Conservation (phyloP, 106 monocot species). For the Allium cepa region DNA sequence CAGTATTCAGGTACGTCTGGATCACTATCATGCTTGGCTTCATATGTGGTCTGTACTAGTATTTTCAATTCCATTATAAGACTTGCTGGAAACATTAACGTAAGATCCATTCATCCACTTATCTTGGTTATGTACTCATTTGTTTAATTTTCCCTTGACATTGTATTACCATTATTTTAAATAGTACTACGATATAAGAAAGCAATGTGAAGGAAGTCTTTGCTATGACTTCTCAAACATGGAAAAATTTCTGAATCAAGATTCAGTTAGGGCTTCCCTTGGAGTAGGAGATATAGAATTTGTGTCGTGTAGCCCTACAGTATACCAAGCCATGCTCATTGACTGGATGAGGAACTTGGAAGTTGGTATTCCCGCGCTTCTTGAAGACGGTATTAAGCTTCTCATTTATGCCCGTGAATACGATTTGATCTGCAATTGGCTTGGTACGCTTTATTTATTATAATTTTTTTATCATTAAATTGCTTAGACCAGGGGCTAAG, state of each 20-base stretch:
- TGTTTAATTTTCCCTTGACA: constrained; percentile 8
- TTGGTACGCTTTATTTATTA: constrained; percentile 36
- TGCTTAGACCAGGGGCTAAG: no score
- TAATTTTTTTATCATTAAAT: background rate
- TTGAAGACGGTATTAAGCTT: constrained; percentile 80
- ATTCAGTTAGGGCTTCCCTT: constrained; percentile 56
- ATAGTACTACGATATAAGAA: constrained; percentile 86
- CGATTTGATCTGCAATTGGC: constrained; percentile 98
- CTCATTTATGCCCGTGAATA: constrained; percentile 94
- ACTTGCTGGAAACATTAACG: constrained; percentile 58
- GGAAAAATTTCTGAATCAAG: constrained; percentile 80
- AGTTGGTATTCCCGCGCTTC: constrained; percentile 83
- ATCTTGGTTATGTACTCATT: background rate
- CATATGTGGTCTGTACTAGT: constrained; percentile 61
- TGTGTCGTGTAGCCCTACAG: constrained; percentile 80
- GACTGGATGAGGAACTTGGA: constrained; percentile 99
- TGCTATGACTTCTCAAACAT: constrained; percentile 98
- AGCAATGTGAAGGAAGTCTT: constrained; percentile 67
- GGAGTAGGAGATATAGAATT: constrained; percentile 83
- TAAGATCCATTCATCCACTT: constrained; percentile 19
- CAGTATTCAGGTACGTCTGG: constrained; percentile 71
- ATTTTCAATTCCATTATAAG: constrained; percentile 71
- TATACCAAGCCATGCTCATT: constrained; percentile 75
- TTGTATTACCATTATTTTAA: background rate
- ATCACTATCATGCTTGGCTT: constrained; percentile 48